Evolutionary conservation across 2,329 filamentous ascomycete genomes (phyloP).

Genomic region (Venturia effusa): DNA sequence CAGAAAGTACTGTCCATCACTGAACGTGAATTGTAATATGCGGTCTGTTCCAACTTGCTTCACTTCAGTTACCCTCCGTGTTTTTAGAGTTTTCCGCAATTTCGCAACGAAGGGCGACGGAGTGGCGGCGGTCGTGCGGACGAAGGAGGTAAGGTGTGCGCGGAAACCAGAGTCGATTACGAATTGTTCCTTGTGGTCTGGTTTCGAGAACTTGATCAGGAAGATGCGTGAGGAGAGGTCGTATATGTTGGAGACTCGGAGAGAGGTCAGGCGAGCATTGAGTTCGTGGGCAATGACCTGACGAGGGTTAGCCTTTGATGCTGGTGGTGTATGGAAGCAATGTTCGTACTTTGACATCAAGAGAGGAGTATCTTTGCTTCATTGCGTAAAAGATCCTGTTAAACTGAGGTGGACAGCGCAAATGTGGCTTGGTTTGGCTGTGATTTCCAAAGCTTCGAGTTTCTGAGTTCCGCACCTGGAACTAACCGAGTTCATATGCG

Average conservation of each 20-base stretch:
- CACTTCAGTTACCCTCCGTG: conserved; percentile 69
- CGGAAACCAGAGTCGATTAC: conserved; percentile 93
- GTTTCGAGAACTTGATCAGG: conserved; percentile 88
- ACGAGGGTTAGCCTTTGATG: neutral
- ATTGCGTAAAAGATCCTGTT: conserved; percentile 30
- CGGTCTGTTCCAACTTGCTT: conserved; percentile 85
- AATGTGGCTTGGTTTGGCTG: neutral
- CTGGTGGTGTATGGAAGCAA: neutral
- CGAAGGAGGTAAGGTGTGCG: conserved; percentile 85
- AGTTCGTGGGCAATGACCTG: conserved; percentile 94
- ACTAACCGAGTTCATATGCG: neutral
- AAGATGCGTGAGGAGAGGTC: conserved; percentile 88
- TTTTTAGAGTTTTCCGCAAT: conserved; percentile 80
- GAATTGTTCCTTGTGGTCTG: conserved; percentile 78
- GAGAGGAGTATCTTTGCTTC: conserved; percentile 72
- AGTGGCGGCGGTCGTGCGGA: conserved; percentile 70
- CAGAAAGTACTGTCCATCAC: conserved; percentile 76
- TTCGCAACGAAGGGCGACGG: conserved; percentile 79
- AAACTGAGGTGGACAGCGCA: too few relatives aligned
- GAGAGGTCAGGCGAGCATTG: conserved; percentile 58
- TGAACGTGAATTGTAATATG: conserved; percentile 85
- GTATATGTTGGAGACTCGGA: conserved; percentile 89
- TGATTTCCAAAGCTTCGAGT: neutral
- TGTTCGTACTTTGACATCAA: conserved; percentile 55
- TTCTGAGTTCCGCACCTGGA: neutral